Base-by-base conservation (phyloP, 352 stramenopile genomes). In the Globisporangium alternatum region DNA sequence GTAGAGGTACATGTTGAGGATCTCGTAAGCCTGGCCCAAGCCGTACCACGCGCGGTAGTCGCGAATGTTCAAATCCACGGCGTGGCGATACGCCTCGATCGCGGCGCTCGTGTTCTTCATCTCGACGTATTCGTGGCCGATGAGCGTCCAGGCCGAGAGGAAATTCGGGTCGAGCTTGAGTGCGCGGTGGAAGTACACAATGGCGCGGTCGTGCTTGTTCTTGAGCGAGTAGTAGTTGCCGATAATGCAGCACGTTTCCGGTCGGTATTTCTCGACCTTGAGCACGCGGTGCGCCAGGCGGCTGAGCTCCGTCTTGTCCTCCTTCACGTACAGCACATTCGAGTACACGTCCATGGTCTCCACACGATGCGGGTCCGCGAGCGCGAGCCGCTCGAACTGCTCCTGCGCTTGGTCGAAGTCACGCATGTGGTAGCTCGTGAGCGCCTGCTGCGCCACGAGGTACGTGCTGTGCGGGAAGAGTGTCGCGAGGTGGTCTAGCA, bases 21-120 rank as follows among this genome's bases (percentile, higher is more conserved):
- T 98, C 82, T 99, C 97, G 77, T 99, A 99, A 0, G 95, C 97
- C 75, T 99, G 97, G 0, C 97, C 97, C 25, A 99, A 84, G 22
- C 97, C 97, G 72, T 99, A 99, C 97, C 97, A 99, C 17, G 97
- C 97, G 37, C 97, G 85, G 77, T 99, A 99, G 70, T 99, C 97
- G 25, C 90, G 80, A 17, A 84, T 80, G 68, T 92, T 97, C 13
- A 99, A 86, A 71, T 98, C 91, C 54, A 90, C 76, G 1, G 96
- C 97, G 55, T 96, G 86, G 22, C 97, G 91, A 70, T 99, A 99
- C 3, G 92, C 90, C 76, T 99, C 97, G 57, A 99, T 97, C 15
- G 97, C 97, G 9, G 95, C 94, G 53, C 92, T 94, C 35, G 96
- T 98, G 74, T 99, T 99, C 74, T 98, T 99, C 82, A 99, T 93